Evolutionary conservation across 129 eudicot genomes (phyloP).

Genomic region (Escallonia herrerae): DNA sequence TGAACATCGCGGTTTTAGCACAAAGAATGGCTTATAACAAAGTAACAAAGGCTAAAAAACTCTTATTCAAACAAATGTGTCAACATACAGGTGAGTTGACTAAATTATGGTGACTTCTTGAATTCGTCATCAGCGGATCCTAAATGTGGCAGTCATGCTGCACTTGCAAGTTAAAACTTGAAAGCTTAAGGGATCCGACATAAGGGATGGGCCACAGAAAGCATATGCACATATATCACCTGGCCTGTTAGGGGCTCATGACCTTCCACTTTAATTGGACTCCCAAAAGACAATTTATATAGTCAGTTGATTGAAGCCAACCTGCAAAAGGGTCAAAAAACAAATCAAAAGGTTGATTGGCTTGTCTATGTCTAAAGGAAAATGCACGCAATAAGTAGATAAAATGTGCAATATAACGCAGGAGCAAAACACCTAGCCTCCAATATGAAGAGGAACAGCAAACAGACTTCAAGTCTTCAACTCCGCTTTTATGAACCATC

Average conservation of each 20-base stretch:
- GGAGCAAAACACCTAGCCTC: background rate
- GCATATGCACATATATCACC: constrained; percentile 29
- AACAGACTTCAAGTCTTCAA: no score
- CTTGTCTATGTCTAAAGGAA: background rate
- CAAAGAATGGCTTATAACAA: background rate
- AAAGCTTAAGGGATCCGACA: constrained; percentile 2
- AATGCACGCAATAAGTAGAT: background rate
- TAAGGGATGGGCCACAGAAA: constrained; percentile 10
- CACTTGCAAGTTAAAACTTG: constrained; percentile 15
- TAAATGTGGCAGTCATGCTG: constrained; percentile 6
- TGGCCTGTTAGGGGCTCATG: constrained; percentile 17
- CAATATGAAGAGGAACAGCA: background rate
- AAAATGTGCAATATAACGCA: background rate
- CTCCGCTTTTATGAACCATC: no score
- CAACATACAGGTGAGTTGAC: background rate
- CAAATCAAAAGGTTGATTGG: background rate
- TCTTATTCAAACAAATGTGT: background rate
- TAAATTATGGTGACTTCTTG: background rate
- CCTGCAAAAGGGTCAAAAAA: constrained; percentile 37
- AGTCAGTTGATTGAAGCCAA: constrained; percentile 39
- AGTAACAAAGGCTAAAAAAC: background rate
- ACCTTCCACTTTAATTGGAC: constrained; percentile 11
- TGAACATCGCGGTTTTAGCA: background rate
- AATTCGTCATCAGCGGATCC: background rate
- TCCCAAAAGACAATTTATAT: constrained; percentile 16